Percentiles rank a stretch among this genome's conserved stretches.
These are phyloP conservation scores for Phaeosphaeria sp. DNA, from an alignment of 2,329 filamentous ascomycete species.

Conservation along the genomic window DNA sequence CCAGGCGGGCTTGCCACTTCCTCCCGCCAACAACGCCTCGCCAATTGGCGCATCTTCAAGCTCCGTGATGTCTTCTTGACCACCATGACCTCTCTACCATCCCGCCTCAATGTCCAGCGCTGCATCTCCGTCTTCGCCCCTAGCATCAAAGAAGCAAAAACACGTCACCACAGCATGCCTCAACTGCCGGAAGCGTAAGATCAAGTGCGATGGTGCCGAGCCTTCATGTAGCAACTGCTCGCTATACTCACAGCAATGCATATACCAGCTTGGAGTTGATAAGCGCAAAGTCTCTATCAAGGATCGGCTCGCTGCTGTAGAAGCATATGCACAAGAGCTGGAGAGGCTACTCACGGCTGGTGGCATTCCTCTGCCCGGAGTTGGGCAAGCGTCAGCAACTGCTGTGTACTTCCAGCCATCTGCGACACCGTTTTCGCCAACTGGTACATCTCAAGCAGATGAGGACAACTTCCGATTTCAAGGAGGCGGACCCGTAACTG, in stretches of 20 bases:
- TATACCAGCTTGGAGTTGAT: constrained; percentile 1
- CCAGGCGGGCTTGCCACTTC: neutral
- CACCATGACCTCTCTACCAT: neutral
- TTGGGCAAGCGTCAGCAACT: constrained; percentile 1
- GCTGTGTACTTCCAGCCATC: constrained; percentile 1
- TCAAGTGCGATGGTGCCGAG: constrained; percentile 1
- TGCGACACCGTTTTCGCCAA: neutral
- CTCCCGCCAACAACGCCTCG: constrained; percentile 1
- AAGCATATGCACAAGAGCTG: constrained; percentile 2
- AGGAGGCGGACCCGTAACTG: neutral
- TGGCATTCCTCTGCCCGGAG: neutral
- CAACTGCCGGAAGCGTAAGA: constrained; percentile 1
- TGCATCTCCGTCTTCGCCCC: neutral
- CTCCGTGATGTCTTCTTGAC: neutral
- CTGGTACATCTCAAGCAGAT: neutral
- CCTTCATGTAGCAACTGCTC: constrained; percentile 1
- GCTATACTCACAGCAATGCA: constrained; percentile 1
- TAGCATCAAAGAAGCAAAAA: constrained; percentile 1
- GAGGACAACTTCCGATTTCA: neutral
- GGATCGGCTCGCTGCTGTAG: constrained; percentile 1
- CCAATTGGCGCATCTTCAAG: neutral
- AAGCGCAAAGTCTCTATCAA: constrained; percentile 2
- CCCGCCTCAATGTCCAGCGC: constrained; percentile 1
- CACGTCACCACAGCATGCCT: constrained; percentile 1
- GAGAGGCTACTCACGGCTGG: neutral